Conservation (phyloP, 148 eudicot genomes). For the Amaranthus hypochondriacus region DNA sequence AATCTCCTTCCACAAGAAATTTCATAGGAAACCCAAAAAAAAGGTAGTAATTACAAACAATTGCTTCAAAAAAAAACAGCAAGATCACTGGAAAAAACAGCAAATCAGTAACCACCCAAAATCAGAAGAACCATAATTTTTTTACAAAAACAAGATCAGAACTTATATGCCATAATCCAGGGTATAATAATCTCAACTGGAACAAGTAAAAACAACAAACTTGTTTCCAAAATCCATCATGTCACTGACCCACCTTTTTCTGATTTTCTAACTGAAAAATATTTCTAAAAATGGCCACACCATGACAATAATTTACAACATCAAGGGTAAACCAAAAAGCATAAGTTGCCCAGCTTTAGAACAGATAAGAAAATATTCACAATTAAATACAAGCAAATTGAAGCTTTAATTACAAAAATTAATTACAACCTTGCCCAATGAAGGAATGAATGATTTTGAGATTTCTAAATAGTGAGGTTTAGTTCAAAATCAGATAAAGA, state of each 20-base stretch:
- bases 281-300: slow-evolving; percentile 18
- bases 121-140: background rate
- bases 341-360: slow-evolving; percentile 17
- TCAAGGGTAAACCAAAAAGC: slow-evolving; percentile 5
- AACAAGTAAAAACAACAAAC: slow-evolving; percentile 17
- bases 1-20: slow-evolving; percentile 9
- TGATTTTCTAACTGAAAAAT: slow-evolving; percentile 8
- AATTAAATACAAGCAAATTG: slow-evolving; percentile 6
- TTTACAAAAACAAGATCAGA: slow-evolving; percentile 2
- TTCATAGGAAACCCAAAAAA: background rate
- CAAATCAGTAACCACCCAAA: background rate
- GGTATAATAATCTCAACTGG: slow-evolving; percentile 13
- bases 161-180: slow-evolving; percentile 5
- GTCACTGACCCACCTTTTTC: slow-evolving; percentile 7
- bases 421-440: slow-evolving; percentile 5
- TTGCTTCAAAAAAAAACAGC: slow-evolving; percentile 6
- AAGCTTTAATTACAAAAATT: background rate
- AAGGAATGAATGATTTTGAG: slow-evolving; percentile 25
- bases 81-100: too few relatives aligned
- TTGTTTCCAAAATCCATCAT: background rate
- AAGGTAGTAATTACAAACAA: slow-evolving; percentile 10
- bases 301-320: slow-evolving; percentile 20
- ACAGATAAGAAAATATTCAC: background rate
- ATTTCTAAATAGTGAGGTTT: background rate
- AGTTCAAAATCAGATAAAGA: slow-evolving; percentile 10